Evolutionary conservation across 2,329 filamentous ascomycete genomes (phyloP), one percentile per base, ranked within the genome.

Genomic region (Penicillium sp.): DNA sequence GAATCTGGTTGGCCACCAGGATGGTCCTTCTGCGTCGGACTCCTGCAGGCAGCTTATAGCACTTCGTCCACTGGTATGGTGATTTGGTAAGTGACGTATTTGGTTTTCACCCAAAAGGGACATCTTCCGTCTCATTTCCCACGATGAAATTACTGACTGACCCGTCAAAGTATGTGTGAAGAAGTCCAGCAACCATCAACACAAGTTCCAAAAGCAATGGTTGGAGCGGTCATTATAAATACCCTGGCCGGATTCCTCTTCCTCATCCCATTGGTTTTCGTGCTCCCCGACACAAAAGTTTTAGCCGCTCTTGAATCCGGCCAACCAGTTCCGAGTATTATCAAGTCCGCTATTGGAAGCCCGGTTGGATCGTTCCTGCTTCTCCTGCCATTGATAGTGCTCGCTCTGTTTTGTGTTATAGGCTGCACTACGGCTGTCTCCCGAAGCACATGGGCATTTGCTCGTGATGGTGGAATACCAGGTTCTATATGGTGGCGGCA

Each of bases 61-160:
- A 86, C 88, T 79, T 85, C 88, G 1, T 84, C 86, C 1, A 73
- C 84, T 37, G 88, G 88, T 73, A 91, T 91, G 88, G 88, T 91
- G 56, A 86, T 90, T 69, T 88, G 84, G 84, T 87, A 77, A 79
- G 84, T 78, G 43, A 58, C 14, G 44, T 53, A 5, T n/a, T 6
- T 16, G n/a, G 5, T 19, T 40, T 22, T 33, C 5, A 22, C 47
- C 10, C 10, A 19, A 14, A 14, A 37, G 2, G 3, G 37, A 22
- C 12, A 45, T n/a, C 17, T 31, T 17, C 12, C 9, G 3, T 33
- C 17, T 22, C 30, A 45, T n/a, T 33, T 6, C 11, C 3, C 17
- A n/a, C 17, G 10, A 22, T 33, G 12, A n/a, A n/a, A 25, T n/a
- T 22, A 22, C 5, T 33, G 45, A 26, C 60, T 61, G 53, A 48